phyloP scores from a whole-genome alignment of 805 yeast genomes.

The Tetrapisispora arboricola region DNA sequence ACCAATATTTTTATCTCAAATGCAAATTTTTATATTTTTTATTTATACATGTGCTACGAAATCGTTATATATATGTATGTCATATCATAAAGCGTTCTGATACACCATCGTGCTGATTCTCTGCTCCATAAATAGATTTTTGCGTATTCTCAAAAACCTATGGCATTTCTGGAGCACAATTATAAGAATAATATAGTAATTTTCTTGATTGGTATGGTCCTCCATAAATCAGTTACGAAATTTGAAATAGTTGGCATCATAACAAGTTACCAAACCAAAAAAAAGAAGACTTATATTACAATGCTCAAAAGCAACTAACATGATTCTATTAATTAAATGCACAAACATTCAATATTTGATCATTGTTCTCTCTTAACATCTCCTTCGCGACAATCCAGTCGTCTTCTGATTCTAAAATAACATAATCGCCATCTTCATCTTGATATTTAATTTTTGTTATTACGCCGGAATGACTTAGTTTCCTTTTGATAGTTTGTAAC shows the following conservation, averaged over 20 bases:
- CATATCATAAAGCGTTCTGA: too few relatives aligned
- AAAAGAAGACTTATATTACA: too few relatives aligned
- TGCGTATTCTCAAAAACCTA: too few relatives aligned
- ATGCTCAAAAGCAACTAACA: too few relatives aligned
- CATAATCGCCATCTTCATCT: slow-evolving; percentile 94
- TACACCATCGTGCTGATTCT: too few relatives aligned
- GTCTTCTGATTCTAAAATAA: slow-evolving; percentile 73
- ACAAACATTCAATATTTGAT: slow-evolving; percentile 37
- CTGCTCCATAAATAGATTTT: too few relatives aligned
- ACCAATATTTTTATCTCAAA: neutral
- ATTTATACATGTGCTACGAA: neutral
- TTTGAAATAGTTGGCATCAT: too few relatives aligned
- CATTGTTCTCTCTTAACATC: slow-evolving; percentile 43
- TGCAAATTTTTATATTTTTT: neutral
- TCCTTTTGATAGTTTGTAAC: slow-evolving; percentile 46
- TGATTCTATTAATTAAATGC: slow-evolving; percentile 26
- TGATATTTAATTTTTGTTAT: slow-evolving; percentile 56
- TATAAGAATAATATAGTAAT: too few relatives aligned
- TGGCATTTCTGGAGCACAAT: too few relatives aligned
- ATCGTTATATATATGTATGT: neutral
- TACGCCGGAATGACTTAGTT: slow-evolving; percentile 44
- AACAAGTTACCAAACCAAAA: too few relatives aligned
- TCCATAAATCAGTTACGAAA: too few relatives aligned
- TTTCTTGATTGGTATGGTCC: too few relatives aligned
- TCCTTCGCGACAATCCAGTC: slow-evolving; percentile 85